phyloP scores from a whole-genome alignment of 2,329 filamentous ascomycete genomes.

The Nemania diffusa region DNA sequence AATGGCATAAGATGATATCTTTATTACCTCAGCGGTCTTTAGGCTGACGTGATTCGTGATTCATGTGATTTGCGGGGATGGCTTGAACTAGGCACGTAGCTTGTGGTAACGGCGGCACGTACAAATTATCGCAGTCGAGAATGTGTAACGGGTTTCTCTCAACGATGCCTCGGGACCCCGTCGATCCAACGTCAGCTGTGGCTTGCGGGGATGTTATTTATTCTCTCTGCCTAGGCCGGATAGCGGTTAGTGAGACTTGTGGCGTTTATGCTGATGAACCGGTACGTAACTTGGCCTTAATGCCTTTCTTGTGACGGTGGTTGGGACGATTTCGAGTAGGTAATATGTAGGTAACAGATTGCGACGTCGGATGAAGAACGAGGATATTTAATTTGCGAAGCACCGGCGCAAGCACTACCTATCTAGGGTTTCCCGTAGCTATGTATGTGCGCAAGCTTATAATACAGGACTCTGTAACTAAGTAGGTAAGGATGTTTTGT shows the following conservation, averaged over 20 bases:
- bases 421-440: too few relatives aligned
- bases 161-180: too few relatives aligned
- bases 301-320: neutral
- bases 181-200: neutral
- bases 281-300: neutral
- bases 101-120: too few relatives aligned
- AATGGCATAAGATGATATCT: neutral
- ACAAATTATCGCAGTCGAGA: too few relatives aligned
- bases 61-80: neutral
- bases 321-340: neutral
- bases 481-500: neutral
- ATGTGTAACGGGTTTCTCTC: too few relatives aligned
- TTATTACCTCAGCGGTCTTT: conserved; percentile 1
- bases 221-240: neutral
- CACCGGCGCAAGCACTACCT: neutral
- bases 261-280: neutral
- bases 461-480: neutral
- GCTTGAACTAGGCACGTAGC: neutral
- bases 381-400: neutral
- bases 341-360: neutral
- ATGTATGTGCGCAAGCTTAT: too few relatives aligned
- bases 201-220: neutral
- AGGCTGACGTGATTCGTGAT: neutral
- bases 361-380: neutral
- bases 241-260: neutral